Evolutionary conservation across 768 basidiomycete species (phyloP).

Genomic region (Russula vinacea): DNA sequence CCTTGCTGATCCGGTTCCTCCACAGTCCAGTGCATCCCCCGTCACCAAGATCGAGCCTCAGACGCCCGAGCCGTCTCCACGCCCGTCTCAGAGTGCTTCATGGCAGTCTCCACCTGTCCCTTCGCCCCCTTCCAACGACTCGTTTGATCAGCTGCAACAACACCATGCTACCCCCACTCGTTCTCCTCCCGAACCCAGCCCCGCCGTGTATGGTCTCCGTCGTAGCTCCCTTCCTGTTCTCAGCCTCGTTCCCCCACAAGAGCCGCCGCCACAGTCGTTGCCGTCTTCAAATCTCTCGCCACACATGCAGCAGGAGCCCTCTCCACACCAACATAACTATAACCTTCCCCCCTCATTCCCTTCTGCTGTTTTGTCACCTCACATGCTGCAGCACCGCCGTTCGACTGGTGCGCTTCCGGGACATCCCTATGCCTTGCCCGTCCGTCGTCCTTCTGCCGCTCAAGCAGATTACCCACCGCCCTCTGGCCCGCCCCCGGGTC

Average conservation of each 20-base stretch:
- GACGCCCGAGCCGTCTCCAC: constrained; percentile 27
- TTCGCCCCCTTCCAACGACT: constrained; percentile 7
- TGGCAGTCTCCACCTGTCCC: constrained; percentile 21
- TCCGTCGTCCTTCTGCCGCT: constrained; percentile 11
- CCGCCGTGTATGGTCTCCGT: constrained; percentile 20
- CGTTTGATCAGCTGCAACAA: constrained; percentile 8
- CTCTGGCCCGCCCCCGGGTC: constrained; percentile 19
- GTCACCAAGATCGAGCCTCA: constrained; percentile 25
- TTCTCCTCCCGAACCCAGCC: constrained; percentile 14
- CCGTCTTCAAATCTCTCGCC: constrained; percentile 3
- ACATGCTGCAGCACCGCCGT: constrained; percentile 25
- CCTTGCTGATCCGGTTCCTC: not conserved
- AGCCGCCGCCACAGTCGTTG: constrained; percentile 2
- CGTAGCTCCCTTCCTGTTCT: constrained; percentile 27
- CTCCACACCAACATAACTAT: constrained; percentile 9
- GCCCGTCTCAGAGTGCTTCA: constrained; percentile 11
- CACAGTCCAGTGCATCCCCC: constrained; percentile 18
- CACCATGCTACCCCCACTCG: constrained; percentile 14
- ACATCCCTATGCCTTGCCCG: constrained; percentile 18
- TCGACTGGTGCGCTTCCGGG: constrained; percentile 23
- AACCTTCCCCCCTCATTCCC: constrained; percentile 17
- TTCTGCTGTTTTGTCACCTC: constrained; percentile 15
- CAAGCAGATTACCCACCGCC: constrained; percentile 18
- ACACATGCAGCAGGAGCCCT: not conserved
- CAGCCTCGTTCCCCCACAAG: constrained; percentile 24